A percentile compares a stretch with the other conserved stretches of the same genome.
Evolutionary conservation across 106 monocot species (phyloP).

Genomic region (Acorus gramineus): DNA sequence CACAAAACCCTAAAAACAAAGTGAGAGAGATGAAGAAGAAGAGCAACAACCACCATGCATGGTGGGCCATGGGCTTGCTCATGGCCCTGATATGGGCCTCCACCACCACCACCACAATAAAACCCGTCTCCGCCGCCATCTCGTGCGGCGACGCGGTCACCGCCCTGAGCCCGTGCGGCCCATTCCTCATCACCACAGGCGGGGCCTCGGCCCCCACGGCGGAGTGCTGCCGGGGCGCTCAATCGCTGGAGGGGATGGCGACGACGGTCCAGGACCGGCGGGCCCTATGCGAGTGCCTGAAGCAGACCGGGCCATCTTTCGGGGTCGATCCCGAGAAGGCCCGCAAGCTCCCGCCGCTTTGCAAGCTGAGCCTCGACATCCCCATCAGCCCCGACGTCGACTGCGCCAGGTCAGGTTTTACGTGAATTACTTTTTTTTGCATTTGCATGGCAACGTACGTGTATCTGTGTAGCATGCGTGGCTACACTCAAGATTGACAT

Average conservation of each 20-base stretch:
- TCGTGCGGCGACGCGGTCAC: constrained; percentile 66
- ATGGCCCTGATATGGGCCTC: too few relatives aligned
- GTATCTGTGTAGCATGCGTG: too few relatives aligned
- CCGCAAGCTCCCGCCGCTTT: constrained; percentile 18
- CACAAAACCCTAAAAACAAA: too few relatives aligned
- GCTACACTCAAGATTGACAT: too few relatives aligned
- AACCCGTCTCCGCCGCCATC: constrained; percentile 2
- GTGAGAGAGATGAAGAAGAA: too few relatives aligned
- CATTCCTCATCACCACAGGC: constrained; percentile 42
- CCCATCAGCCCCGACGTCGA: constrained; percentile 33
- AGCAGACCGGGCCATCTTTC: constrained; percentile 58
- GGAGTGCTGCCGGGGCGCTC: constrained; percentile 57
- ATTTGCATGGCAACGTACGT: too few relatives aligned
- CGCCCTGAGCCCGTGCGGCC: constrained; percentile 58
- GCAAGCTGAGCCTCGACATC: constrained; percentile 54
- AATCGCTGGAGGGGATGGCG: constrained; percentile 30
- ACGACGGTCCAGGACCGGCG: constrained; percentile 18
- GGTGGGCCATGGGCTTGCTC: too few relatives aligned
- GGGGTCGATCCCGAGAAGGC: constrained; percentile 50
- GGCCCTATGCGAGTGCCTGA: constrained; percentile 46
- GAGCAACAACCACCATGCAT: too few relatives aligned
- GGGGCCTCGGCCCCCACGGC: constrained; percentile 12
- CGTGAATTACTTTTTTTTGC: too few relatives aligned
- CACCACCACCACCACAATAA: too few relatives aligned
- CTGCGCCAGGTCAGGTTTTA: constrained; percentile 29